Evolutionary conservation across 1,284 basidiomycete species (phyloP), one percentile per base, ranked within the genome.

Genomic region (Cystobasidium pallidum): DNA sequence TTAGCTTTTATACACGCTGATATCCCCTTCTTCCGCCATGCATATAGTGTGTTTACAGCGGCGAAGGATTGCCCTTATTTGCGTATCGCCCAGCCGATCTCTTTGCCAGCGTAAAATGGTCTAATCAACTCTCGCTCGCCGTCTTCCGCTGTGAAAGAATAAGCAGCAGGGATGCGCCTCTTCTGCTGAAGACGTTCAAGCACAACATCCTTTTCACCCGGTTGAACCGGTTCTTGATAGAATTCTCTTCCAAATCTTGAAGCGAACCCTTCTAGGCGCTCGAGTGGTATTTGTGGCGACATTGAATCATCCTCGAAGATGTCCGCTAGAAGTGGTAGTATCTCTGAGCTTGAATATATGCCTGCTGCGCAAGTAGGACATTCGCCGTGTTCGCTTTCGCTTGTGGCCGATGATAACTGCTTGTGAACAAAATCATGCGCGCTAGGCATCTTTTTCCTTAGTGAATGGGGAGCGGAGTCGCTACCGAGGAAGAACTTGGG

Each of bases 401-500:
- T 24, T 39, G 59, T 32, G n/a, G 47, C 15, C 24, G 68, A 39
- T 39, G 61, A 63, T 26, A 63, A 61, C 30, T 47, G 58, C 21
- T 47, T 57, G 39, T 64, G 74, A 34, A 57, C 66, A 57, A 28
- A 70, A 47, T 62, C 75, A 10, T 71, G 88, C 2, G 88, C 85
- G 71, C 88, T 87, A 7, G 86, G 88, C 17, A 91, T 86, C 82
- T 99, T 99, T 72, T 85, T 85, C n/a, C 85, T 81, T 11, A 88
- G 84, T 1, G 91, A 89, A 81, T 99, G 96, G 30, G 96, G 96
- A 0, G 96, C 96, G 36, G 91, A 94, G 82, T 99, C 96, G 21
- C 93, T 96, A 19, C 96, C 96, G 57, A 99, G 85, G 87, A 99
- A 99, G 83, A 99, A 99, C 72, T 92, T 89, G 1, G 92, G 90